These are phyloP conservation scores for Avena atlantica DNA, from an alignment of 176 grass and related monocot species.

Conservation along the genomic window DNA sequence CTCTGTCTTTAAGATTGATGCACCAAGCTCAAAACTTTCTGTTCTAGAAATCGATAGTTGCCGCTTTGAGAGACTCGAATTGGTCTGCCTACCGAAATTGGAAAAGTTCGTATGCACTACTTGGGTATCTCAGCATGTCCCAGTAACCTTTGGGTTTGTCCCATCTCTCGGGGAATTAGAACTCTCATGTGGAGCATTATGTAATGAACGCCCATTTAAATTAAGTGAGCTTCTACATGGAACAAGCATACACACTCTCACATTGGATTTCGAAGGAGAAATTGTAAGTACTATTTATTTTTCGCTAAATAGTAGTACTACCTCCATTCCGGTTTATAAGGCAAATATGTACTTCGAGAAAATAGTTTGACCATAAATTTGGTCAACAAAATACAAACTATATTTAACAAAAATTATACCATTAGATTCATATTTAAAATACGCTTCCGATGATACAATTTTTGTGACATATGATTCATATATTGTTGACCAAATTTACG, in stretches of 20 bases:
- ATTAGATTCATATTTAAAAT: too few relatives aligned
- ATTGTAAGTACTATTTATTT: neutral
- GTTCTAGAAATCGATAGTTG: neutral
- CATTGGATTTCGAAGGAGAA: neutral
- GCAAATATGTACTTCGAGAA: too few relatives aligned
- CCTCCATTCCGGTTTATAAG: too few relatives aligned
- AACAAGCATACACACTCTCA: neutral
- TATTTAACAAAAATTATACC: too few relatives aligned
- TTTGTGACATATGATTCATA: too few relatives aligned
- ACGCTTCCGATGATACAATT: too few relatives aligned
- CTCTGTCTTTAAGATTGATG: too few relatives aligned
- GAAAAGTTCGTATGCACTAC: neutral
- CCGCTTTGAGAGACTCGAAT: neutral
- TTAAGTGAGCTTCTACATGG: neutral
- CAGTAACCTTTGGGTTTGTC: neutral
- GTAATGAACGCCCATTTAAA: neutral
- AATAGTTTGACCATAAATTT: too few relatives aligned
- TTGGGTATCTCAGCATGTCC: neutral
- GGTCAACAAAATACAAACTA: too few relatives aligned
- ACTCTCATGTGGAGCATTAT: neutral
- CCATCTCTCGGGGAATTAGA: neutral
- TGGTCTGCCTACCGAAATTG: too few relatives aligned
- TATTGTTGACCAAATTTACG: too few relatives aligned
- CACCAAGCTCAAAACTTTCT: neutral
- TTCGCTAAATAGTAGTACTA: too few relatives aligned